Evolutionary conservation across 768 basidiomycete species (phyloP), one percentile per base, ranked within the genome.

Genomic region (Pisolithus marmoratus): DNA sequence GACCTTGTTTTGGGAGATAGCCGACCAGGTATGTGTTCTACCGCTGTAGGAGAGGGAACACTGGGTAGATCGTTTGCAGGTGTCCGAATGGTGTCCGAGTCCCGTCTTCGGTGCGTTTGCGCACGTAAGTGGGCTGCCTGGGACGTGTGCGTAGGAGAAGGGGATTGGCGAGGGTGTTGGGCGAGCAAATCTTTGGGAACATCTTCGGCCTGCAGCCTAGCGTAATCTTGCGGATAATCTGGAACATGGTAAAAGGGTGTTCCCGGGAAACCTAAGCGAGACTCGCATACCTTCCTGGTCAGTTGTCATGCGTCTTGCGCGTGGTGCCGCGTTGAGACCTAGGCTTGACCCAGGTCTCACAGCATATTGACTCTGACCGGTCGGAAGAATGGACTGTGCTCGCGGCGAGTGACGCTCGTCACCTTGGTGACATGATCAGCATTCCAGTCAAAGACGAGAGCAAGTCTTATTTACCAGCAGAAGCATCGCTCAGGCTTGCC

Each of bases 11-110:
- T 71, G 4, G 68, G 68, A 15, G 68, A 70, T 22, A 65, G 31
- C 27, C 67, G 65, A 27, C 22, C 51, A 40, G 69, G 67, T 24
- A 64, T 51, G 38, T 61, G 59, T 22, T 83, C 79, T 20, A 81
- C 72, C 4, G 75, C 74, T 1, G 85, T 84, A 1, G 85, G 85
- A 9, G 74, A 75, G 17, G 79, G 78, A n/a, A 71, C 63, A 22
- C 67, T 54, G n/a, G 58, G 62, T 31, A 68, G 43, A 9, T 69
- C 68, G 17, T 70, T 68, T 37, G 72, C 72, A 14, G 70, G 64
- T 7, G 73, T 78, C 42, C 84, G 85, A 26, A 89, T 69, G 0
- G 88, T 90, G 55, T 91, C 88, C 0, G 88, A 90, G 52, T 90
- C 87, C 24, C 81, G 79, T 46, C 88, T 81, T 58, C 73, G 77